Evolutionary conservation across 2,329 filamentous ascomycete genomes (phyloP), one percentile per base, ranked within the genome.

Genomic region (Parafenestella ontariensis): DNA sequence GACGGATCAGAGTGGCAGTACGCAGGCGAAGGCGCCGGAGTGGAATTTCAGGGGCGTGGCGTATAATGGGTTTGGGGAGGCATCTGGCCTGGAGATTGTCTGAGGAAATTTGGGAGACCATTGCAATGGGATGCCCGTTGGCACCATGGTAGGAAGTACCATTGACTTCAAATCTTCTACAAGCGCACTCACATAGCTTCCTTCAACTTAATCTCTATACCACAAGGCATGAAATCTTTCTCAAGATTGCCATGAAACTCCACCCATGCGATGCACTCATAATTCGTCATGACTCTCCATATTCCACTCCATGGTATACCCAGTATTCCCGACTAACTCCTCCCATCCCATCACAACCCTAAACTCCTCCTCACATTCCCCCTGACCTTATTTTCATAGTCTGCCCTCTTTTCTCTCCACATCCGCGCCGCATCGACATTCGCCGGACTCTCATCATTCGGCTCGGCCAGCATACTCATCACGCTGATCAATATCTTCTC

Each of bases 381-480:
- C 69, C 92, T 82, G 55, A 92, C 93, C 57, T 85, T 82, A 77
- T 85, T 89, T 77, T 91, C 86, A 72, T 96, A 99, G 46, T 93
- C 91, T 56, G 81, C 82, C 50, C 81, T 79, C 69, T 96, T 91
- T 69, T 95, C 91, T 47, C 95, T 85, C 85, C 95, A 89, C 80
- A 97, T 78, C 56, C 90, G 85, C 10, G 94, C 95, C 3, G 95
- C 95, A 79, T 98, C 94, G 24, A 97, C 87, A 73, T 99, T 98
- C 45, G 95, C 95, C 0, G 95, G 92, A 66, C 89, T 94, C 82
- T 98, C 95, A 71, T 96, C 92, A 74, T 99, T 99, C 44, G 95
- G 95, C 70, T 90, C 89, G 60, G 91, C 88, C 61, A 99, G 87
- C 81, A 99, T 88, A 75, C 90, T 95, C 74, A 99, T 96, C 29